Evolutionary conservation across 768 basidiomycete genomes (phyloP).

Genomic region (Pisolithus marmoratus): DNA sequence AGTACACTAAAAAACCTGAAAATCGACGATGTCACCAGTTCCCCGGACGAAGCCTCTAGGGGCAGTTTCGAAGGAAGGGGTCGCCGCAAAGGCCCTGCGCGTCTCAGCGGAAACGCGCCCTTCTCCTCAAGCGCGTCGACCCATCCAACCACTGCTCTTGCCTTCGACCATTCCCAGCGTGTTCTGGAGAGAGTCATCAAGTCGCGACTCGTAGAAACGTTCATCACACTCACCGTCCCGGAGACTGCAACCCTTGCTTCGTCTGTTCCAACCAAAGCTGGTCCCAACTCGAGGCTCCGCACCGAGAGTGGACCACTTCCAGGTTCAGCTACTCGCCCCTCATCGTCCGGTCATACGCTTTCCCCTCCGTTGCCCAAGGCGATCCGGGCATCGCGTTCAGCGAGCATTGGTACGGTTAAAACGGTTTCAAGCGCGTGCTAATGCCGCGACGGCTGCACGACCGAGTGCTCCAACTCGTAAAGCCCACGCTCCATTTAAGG

Average conservation of each 20-base stretch:
- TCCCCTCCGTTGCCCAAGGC: constrained; percentile 11
- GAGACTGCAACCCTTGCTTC: constrained; percentile 15
- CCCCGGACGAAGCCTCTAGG: constrained; percentile 22
- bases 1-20: constrained; percentile 41
- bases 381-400: constrained; percentile 9
- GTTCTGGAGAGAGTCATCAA: constrained; percentile 64
- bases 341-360: background rate
- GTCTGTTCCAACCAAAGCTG: constrained; percentile 24
- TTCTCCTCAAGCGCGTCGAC: constrained; percentile 8
- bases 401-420: constrained; percentile 15
- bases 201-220: constrained; percentile 75
- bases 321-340: background rate
- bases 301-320: constrained; percentile 22
- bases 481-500: constrained; percentile 11
- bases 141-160: constrained; percentile 27
- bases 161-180: constrained; percentile 60
- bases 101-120: constrained; percentile 25
- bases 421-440: constrained; percentile 3
- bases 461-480: constrained; percentile 12
- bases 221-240: constrained; percentile 52
- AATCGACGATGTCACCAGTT: constrained; percentile 37
- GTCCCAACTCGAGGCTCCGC: constrained; percentile 16
- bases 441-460: constrained; percentile 8
- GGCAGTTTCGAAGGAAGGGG: constrained; percentile 28
- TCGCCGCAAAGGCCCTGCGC: constrained; percentile 43